Evolutionary conservation across 306 rosid genomes (phyloP).

Genomic region (Cucurbita argyrosperma): DNA sequence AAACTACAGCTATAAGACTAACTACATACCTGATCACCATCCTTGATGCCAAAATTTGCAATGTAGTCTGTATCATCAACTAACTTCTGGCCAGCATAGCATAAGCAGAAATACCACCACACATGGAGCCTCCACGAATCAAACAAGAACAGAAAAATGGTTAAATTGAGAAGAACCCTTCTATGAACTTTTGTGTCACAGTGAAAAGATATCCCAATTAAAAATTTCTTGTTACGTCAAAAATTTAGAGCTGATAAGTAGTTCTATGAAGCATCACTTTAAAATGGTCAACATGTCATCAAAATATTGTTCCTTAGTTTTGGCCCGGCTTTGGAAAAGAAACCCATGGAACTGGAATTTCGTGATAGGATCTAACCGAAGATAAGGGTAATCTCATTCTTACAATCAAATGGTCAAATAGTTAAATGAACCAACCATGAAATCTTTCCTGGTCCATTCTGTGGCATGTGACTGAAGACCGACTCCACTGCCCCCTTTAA

Average conservation of each 20-base stretch:
- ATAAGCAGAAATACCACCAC: conserved; percentile 85
- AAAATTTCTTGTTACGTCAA: neutral
- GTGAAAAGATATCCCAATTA: neutral
- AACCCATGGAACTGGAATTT: neutral
- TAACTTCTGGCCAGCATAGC: conserved; percentile 53
- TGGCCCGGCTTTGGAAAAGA: neutral
- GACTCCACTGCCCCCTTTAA: conserved; percentile 59
- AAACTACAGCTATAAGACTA: neutral
- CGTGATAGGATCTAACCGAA: neutral
- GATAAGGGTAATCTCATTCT: neutral
- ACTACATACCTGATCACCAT: conserved; percentile 66
- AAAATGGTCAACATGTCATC: neutral
- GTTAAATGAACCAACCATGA: conserved; percentile 44
- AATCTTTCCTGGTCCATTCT: conserved; percentile 54
- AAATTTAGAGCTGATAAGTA: neutral
- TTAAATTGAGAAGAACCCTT: neutral
- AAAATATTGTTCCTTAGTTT: neutral
- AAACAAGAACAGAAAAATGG: neutral
- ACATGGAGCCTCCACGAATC: conserved; percentile 51
- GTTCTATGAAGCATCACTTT: neutral
- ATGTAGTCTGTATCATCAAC: conserved; percentile 33
- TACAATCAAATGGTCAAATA: neutral
- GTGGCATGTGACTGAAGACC: conserved; percentile 55
- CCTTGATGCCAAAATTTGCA: conserved; percentile 49
- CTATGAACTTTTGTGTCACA: neutral